These are phyloP conservation scores for Hypoxylon sp. DNA, from an alignment of 2,329 filamentous ascomycete genomes.

Conservation along the genomic window DNA sequence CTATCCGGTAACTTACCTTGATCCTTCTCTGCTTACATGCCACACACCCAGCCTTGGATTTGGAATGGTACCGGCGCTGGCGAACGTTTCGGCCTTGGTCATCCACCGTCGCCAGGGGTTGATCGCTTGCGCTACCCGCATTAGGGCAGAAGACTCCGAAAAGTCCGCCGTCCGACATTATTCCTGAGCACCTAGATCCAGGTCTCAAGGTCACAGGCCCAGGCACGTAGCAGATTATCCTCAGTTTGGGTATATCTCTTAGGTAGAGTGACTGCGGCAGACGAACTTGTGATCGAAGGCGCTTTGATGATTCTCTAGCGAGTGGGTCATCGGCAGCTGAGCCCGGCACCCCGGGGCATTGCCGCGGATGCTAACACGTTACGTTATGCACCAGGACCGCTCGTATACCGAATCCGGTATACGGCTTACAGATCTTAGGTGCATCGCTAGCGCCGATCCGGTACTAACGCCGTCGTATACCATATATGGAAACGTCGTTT, in stretches of 20 bases:
- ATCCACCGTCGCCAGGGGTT: slow-evolving; percentile 9
- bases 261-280: neutral
- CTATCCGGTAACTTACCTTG: slow-evolving; percentile 20
- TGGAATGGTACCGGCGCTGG: slow-evolving; percentile 18
- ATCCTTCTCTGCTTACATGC: slow-evolving; percentile 23
- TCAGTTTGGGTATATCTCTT: neutral
- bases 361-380: neutral
- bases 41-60: slow-evolving; percentile 20
- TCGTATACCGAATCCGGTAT: slow-evolving; percentile 12
- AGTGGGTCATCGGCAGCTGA: neutral
- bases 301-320: neutral
- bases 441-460: slow-evolving; percentile 8
- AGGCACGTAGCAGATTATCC: neutral
- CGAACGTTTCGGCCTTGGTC: slow-evolving; percentile 20
- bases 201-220: neutral
- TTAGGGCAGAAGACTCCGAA: slow-evolving; percentile 2
- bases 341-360: neutral
- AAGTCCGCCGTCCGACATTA: neutral
- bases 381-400: neutral
- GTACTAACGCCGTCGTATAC: neutral
- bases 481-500: neutral
- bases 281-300: too few relatives aligned
- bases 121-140: neutral
- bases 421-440: slow-evolving; percentile 7
- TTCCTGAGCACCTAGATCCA: neutral